Conservation (phyloP, 2,329 filamentous ascomycete species). For the Stachybotrys elegans region DNA sequence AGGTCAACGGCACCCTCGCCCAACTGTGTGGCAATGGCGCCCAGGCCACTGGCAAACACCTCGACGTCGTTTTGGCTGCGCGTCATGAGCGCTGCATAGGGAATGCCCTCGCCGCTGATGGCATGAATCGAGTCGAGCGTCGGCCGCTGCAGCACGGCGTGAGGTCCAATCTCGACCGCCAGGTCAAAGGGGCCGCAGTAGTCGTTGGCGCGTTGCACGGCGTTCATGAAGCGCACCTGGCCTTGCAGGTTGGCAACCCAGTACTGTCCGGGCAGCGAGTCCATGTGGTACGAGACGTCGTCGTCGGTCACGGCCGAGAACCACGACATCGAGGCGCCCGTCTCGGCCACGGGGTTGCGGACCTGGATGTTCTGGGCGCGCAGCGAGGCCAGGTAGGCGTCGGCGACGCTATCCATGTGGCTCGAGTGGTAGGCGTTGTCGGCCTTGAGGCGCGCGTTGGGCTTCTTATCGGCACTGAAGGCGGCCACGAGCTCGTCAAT, state of each 20-base stretch:
- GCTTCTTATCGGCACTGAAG: constrained; percentile 18
- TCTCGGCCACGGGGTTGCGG: too few relatives aligned
- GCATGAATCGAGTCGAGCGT: not conserved
- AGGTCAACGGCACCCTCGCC: not conserved
- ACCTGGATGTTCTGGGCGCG: not conserved
- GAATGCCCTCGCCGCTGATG: not conserved
- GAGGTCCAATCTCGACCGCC: not conserved
- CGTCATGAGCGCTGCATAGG: not conserved
- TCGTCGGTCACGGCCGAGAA: not conserved
- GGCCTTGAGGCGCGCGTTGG: constrained; percentile 30
- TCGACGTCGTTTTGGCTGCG: not conserved
- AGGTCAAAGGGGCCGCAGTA: not conserved
- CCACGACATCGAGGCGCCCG: not conserved
- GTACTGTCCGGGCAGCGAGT: not conserved
- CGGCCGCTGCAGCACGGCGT: not conserved
- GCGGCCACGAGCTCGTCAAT: constrained; percentile 16
- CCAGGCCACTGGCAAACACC: not conserved
- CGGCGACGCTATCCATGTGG: not conserved
- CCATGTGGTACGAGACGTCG: not conserved
- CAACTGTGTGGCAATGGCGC: not conserved
- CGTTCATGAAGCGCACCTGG: not conserved
- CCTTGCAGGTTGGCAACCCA: not conserved
- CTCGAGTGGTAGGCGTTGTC: constrained; percentile 10
- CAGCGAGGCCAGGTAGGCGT: not conserved
- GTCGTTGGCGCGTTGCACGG: not conserved